phyloP scores from a whole-genome alignment of 164 flowering plant species.

The Aristolochia fimbriata region DNA sequence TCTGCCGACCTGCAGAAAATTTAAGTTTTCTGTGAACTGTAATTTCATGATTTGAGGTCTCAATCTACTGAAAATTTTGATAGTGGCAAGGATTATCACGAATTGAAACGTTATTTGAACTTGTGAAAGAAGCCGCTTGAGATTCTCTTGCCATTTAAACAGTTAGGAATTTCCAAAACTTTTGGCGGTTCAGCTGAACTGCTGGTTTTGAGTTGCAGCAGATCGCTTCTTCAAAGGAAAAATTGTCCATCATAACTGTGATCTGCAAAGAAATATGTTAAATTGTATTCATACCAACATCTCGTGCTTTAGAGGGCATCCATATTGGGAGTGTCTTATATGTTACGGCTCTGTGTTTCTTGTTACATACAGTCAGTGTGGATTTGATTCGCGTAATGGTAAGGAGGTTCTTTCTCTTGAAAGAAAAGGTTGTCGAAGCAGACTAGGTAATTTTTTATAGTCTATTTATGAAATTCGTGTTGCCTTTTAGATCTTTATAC shows the following conservation, averaged over 20 bases:
- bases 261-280: not conserved
- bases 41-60: not conserved
- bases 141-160: not conserved
- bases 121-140: not conserved
- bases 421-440: conserved; percentile 36
- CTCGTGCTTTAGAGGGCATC: too few species aligned
- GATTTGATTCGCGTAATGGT: conserved; percentile 36
- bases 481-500: not conserved
- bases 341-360: not conserved
- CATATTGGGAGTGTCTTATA: not conserved
- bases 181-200: not conserved
- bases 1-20: too few species aligned
- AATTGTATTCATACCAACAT: not conserved
- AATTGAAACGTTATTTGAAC: not conserved
- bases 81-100: not conserved
- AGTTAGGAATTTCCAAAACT: not conserved
- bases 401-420: conserved; percentile 44
- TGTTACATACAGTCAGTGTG: conserved; percentile 49
- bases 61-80: too few species aligned
- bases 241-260: not conserved
- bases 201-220: not conserved
- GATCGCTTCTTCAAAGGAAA: not conserved
- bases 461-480: not conserved
- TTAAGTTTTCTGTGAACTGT: too few species aligned
- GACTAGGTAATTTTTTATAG: conserved; percentile 39